Evolutionary conservation across 305 asterid genomes (phyloP).

Genomic region (Rubia occidens): DNA sequence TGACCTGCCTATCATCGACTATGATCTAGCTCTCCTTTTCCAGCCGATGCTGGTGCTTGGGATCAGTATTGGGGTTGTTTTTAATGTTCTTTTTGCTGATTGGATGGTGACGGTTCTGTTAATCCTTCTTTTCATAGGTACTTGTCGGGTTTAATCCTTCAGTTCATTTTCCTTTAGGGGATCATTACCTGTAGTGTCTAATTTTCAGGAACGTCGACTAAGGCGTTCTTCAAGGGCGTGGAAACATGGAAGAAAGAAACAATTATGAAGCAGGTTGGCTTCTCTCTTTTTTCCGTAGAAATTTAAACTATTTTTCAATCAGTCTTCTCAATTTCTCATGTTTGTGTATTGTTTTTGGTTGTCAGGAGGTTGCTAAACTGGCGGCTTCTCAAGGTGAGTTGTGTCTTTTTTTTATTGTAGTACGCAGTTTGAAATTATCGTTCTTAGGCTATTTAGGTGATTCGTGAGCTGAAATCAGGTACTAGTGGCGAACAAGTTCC

Average conservation of each 20-base stretch:
- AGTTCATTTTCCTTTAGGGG: conserved; percentile 9
- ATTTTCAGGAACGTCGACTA: conserved; percentile 47
- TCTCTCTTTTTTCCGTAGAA: neutral
- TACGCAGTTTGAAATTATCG: neutral
- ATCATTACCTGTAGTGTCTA: conserved; percentile 9
- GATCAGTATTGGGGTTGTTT: conserved; percentile 84
- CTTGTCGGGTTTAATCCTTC: neutral
- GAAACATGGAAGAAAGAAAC: conserved; percentile 82
- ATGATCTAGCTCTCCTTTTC: conserved; percentile 91
- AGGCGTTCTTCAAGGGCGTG: conserved; percentile 63
- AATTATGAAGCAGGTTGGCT: conserved; percentile 45
- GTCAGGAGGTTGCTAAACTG: conserved; percentile 57
- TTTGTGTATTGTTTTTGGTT: neutral
- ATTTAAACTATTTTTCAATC: neutral
- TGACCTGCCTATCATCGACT: conserved; percentile 82
- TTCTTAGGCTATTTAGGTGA: neutral
- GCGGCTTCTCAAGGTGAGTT: conserved; percentile 25
- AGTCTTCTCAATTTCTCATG: neutral
- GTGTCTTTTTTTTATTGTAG: neutral
- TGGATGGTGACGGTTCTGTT: conserved; percentile 95
- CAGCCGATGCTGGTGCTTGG: conserved; percentile 99
- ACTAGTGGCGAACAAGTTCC: conserved; percentile 32
- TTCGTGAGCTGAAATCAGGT: conserved; percentile 21
- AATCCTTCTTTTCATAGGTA: conserved; percentile 78
- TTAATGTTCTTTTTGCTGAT: conserved; percentile 83